phyloP scores from a whole-genome alignment of 2,329 filamentous ascomycete genomes.

The Arachnomyces sp. region DNA sequence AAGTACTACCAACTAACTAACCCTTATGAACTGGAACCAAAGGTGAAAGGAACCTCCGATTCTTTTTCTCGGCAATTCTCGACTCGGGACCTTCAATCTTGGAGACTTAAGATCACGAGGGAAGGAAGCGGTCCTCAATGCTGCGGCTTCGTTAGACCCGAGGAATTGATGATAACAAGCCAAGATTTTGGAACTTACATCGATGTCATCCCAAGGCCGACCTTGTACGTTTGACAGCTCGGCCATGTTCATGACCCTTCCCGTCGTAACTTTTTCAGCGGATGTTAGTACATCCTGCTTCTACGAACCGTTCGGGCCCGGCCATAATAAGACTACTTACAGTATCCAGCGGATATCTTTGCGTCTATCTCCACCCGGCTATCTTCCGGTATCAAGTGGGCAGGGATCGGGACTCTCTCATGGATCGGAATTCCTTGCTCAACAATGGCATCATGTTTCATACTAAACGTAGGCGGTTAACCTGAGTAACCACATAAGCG shows the following conservation, averaged over 20 bases:
- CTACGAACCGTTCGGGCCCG: too few relatives aligned
- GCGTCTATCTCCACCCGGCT: conserved; percentile 98
- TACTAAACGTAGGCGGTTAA: conserved; percentile 16
- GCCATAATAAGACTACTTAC: conserved; percentile 4
- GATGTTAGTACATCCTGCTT: conserved; percentile 59
- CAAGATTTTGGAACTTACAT: conserved; percentile 11
- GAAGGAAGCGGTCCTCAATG: too few relatives aligned
- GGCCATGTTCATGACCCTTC: conserved; percentile 73
- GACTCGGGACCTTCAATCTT: too few relatives aligned
- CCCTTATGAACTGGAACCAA: too few relatives aligned
- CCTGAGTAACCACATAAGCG: not conserved
- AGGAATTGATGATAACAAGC: too few relatives aligned
- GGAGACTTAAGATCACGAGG: too few relatives aligned
- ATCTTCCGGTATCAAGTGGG: conserved; percentile 88
- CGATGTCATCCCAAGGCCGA: conserved; percentile 67
- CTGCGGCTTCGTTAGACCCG: too few relatives aligned
- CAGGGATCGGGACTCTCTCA: conserved; percentile 84
- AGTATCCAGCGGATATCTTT: conserved; percentile 85
- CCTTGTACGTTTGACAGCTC: conserved; percentile 77
- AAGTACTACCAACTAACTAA: too few relatives aligned
- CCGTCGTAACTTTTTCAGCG: conserved; percentile 69
- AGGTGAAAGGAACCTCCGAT: too few relatives aligned
- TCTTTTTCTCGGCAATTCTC: too few relatives aligned
- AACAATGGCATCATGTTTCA: conserved; percentile 47
- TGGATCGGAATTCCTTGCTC: conserved; percentile 59